Evolutionary conservation across 2,329 filamentous ascomycete species (phyloP).

Genomic region (Trichoderma sp.): DNA sequence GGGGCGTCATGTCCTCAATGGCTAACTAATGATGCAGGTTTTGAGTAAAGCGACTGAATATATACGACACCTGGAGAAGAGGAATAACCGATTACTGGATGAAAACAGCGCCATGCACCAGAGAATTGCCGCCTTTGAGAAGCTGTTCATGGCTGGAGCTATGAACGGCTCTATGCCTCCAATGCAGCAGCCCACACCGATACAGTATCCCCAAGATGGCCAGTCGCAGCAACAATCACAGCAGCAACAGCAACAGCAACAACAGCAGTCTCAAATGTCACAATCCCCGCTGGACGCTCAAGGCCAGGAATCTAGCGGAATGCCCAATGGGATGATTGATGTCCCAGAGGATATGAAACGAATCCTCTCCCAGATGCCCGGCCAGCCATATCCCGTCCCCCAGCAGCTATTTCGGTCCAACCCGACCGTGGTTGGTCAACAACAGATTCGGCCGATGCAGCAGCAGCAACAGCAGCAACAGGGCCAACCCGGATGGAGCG

Average conservation of each 20-base stretch:
- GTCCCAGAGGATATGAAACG: constrained; percentile 66
- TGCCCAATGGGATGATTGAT: constrained; percentile 58
- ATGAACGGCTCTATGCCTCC: constrained; percentile 60
- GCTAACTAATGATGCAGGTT: constrained; percentile 47
- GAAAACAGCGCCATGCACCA: constrained; percentile 79
- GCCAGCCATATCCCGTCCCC: constrained; percentile 53
- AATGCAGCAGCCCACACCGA: constrained; percentile 53
- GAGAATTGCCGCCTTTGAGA: constrained; percentile 71
- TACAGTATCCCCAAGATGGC: constrained; percentile 45
- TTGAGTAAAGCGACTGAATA: constrained; percentile 95
- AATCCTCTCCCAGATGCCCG: constrained; percentile 55
- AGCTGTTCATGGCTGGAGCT: constrained; percentile 75
- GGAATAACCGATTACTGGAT: constrained; percentile 76
- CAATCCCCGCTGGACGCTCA: constrained; percentile 44
- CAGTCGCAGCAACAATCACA: constrained; percentile 46
- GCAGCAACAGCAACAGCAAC: constrained; percentile 33
- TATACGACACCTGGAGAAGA: constrained; percentile 88
- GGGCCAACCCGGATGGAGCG: constrained; percentile 54
- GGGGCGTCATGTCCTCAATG: neutral
- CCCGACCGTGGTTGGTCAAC: constrained; percentile 50
- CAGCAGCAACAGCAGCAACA: constrained; percentile 43
- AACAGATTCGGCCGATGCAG: constrained; percentile 49
- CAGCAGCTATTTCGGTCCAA: constrained; percentile 48
- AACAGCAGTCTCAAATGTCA: constrained; percentile 32
- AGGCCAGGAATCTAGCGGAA: constrained; percentile 38